Conservation (phyloP, 352 stramenopile species). For the Phytopythium ostracodes region DNA sequence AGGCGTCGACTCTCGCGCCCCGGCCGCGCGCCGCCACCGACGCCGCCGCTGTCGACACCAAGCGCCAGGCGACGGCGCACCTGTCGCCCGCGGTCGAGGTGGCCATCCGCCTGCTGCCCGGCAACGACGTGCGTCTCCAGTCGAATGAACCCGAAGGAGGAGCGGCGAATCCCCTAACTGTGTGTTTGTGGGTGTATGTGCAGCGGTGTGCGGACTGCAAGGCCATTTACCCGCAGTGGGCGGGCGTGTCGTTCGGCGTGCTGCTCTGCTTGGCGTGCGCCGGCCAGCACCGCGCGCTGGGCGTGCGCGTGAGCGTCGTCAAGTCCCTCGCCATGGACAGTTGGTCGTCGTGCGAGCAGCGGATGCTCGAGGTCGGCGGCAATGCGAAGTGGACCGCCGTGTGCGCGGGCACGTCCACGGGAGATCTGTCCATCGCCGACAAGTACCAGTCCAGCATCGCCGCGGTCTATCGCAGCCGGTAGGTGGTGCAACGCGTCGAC, state of each 20-base stretch:
- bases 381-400: constrained; percentile 83
- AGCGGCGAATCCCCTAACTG: too few relatives aligned
- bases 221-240: constrained; percentile 75
- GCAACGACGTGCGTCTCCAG: constrained; percentile 79
- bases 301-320: constrained; percentile 78
- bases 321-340: constrained; percentile 81
- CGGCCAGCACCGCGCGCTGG: constrained; percentile 74
- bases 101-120: constrained; percentile 56
- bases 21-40: not conserved
- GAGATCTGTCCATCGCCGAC: constrained; percentile 36
- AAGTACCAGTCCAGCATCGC: constrained; percentile 71
- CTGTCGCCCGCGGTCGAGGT: constrained; percentile 48
- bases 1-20: not conserved
- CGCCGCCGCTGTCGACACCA: not conserved
- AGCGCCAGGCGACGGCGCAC: constrained; percentile 14
- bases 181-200: not conserved
- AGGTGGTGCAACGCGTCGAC: not conserved
- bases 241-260: constrained; percentile 79
- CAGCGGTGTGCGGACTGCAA: constrained; percentile 84
- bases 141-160: too few relatives aligned
- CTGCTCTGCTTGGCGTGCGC: constrained; percentile 75
- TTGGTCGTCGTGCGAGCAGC: constrained; percentile 51
- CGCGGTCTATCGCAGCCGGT: constrained; percentile 54
- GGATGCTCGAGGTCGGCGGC: constrained; percentile 58
- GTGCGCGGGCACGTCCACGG: constrained; percentile 42